Percentiles rank a stretch among this genome's conserved stretches.
These are phyloP conservation scores for Boletus sp. DNA, from an alignment of 1,284 basidiomycete species.

Conservation along the genomic window DNA sequence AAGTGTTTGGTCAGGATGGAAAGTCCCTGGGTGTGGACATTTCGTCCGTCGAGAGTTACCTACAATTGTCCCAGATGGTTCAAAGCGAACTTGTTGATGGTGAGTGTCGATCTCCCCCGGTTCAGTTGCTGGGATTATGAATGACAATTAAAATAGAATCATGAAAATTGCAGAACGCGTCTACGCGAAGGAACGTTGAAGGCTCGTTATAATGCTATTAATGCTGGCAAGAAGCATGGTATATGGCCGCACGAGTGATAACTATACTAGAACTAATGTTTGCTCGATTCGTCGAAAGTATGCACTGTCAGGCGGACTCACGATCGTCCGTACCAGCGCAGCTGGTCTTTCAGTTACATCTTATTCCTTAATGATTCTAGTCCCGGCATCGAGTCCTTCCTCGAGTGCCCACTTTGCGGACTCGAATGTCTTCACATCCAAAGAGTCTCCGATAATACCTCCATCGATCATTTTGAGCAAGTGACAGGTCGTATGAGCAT, in stretches of 20 bases:
- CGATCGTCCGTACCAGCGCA: constrained; percentile 94
- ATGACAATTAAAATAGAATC: constrained; percentile 15
- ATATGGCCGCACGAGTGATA: no score
- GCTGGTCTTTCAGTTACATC: constrained; percentile 70
- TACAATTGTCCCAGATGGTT: constrained; percentile 58
- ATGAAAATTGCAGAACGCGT: constrained; percentile 12
- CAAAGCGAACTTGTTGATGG: constrained; percentile 41
- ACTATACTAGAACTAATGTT: no score
- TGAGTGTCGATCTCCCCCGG: constrained; percentile 5
- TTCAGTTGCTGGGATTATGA: not conserved
- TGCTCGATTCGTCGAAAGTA: constrained; percentile 81
- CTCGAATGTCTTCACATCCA: constrained; percentile 97
- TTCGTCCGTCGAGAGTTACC: constrained; percentile 50
- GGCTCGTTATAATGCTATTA: not conserved
- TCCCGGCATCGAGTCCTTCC: constrained; percentile 75
- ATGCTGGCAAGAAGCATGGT: not conserved
- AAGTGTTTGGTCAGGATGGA: constrained; percentile 77
- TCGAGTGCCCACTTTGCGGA: constrained; percentile 97
- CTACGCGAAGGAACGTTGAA: not conserved
- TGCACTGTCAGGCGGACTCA: constrained; percentile 88
- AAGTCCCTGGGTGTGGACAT: constrained; percentile 65
- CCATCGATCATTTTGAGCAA: constrained; percentile 91
- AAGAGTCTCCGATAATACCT: constrained; percentile 88
- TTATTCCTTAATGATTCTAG: constrained; percentile 65
- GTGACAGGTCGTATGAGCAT: constrained; percentile 96